A percentile compares a stretch with the other conserved stretches of the same genome.
Evolutionary conservation across 345 rosid species (phyloP).

Genomic region (Camelina hispida): DNA sequence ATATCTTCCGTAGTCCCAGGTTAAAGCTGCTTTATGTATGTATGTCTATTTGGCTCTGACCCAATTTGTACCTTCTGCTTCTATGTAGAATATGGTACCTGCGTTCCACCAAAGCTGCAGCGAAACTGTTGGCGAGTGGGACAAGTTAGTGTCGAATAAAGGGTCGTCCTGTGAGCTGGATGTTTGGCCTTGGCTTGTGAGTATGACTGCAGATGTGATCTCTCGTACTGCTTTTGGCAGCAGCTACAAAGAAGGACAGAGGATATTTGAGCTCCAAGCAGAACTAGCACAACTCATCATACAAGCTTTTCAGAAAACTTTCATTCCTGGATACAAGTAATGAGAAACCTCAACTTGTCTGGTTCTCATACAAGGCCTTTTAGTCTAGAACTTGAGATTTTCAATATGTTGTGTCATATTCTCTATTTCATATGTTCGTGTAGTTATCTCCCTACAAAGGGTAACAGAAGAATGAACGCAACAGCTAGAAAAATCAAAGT

Average conservation of each 20-base stretch:
- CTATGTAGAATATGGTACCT: constrained; percentile 38
- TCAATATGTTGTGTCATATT: background rate
- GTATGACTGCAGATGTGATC: constrained; percentile 50
- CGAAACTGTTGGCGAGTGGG: constrained; percentile 44
- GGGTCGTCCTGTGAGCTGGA: constrained; percentile 44
- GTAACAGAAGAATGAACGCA: constrained; percentile 49
- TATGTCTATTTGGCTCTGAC: constrained; percentile 1
- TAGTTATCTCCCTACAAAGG: constrained; percentile 59
- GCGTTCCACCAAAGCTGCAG: constrained; percentile 46
- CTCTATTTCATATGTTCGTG: background rate
- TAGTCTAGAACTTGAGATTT: background rate
- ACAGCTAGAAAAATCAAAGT: constrained; percentile 41
- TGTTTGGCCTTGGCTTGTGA: constrained; percentile 48
- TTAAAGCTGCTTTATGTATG: constrained; percentile 2
- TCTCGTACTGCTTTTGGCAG: constrained; percentile 69
- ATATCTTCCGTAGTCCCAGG: background rate
- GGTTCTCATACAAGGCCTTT: background rate
- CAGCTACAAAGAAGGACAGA: constrained; percentile 72
- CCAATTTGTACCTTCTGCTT: background rate
- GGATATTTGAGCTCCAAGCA: constrained; percentile 55
- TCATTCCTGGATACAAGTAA: constrained; percentile 51
- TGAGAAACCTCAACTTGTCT: too few species aligned
- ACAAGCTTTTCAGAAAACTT: constrained; percentile 37
- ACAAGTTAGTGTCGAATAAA: constrained; percentile 26
- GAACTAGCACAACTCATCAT: constrained; percentile 47